Evolutionary conservation across 768 basidiomycete species (phyloP), one percentile per base, ranked within the genome.

Genomic region (Trametes punicea): DNA sequence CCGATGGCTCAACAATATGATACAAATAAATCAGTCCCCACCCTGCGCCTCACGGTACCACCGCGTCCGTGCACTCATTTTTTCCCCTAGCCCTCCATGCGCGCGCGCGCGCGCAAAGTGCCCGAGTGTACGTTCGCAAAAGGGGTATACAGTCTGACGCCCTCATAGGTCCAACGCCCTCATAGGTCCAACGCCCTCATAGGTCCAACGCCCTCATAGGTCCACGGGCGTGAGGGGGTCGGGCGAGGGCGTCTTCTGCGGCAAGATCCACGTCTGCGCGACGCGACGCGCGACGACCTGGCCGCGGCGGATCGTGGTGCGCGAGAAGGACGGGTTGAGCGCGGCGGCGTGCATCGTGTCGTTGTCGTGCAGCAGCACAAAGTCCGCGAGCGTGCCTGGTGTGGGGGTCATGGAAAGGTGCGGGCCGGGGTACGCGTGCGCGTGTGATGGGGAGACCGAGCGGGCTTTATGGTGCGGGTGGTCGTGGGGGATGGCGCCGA

Each of bases 351-450:
- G 77, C 48, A 81, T 64, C 21, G 71, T 66, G 29, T 65, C 62
- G 51, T 74, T 74, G 34, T 75, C 77, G 61, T 82, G 83, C 50
- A 86, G 70, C 51, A 86, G 70, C 25, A 85, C 78, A 48, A 85
- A 82, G 67, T 85, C 80, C 7, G 84, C 81, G 20, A 68, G 70
- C 61, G 77, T 75, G 20, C 76, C 78, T 4, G 31, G 48, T 9
- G 51, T 29, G 21, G 57, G 60, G 42, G 52, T 55, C 23, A 60
- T 39, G 11, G 39, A 66, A 36, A 38, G 55, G 57, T n/a, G 77
- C 73, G 39, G 71, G 16, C 6, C n/a, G 6, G 10, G 36, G 36
- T 13, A n/a, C n/a, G 36, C 11, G 36, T 38, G 31, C 31, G 31
- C 31, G 31, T 7, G 13, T 7, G 31, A 31, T 7, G 31, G 0